Percentiles rank a stretch among this genome's conserved stretches.
Evolutionary conservation across 345 rosid genomes (phyloP).

Genomic region (Populus pruinosa): DNA sequence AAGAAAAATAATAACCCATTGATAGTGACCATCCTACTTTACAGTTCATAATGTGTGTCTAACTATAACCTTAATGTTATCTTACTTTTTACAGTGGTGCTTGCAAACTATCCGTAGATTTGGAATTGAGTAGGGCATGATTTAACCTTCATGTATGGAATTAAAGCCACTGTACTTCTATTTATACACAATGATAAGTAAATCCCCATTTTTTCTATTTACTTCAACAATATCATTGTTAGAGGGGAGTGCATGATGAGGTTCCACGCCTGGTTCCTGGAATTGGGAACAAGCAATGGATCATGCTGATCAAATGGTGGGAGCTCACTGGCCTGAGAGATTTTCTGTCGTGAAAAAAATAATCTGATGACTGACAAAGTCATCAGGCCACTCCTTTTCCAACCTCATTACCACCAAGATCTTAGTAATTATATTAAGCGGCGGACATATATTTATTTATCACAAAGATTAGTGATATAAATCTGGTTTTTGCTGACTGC

Average conservation of each 20-base stretch:
- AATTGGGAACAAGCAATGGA: slow-evolving; percentile 33
- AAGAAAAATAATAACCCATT: too few relatives aligned
- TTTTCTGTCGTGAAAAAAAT: slow-evolving; percentile 3
- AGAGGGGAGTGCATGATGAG: slow-evolving; percentile 17
- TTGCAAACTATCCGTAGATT: too few relatives aligned
- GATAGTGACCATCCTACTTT: too few relatives aligned
- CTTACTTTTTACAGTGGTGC: too few relatives aligned
- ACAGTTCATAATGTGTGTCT: too few relatives aligned
- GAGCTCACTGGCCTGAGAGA: slow-evolving; percentile 8
- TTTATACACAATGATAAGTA: not conserved
- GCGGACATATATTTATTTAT: not conserved
- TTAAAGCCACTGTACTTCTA: not conserved
- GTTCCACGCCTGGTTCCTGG: slow-evolving; percentile 38
- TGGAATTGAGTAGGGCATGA: not conserved
- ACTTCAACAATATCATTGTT: not conserved
- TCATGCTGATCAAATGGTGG: slow-evolving; percentile 16
- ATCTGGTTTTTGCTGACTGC: not conserved
- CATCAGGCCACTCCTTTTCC: not conserved
- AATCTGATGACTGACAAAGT: slow-evolving; percentile 14
- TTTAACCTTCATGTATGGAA: not conserved
- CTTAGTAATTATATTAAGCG: not conserved
- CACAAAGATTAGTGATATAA: not conserved
- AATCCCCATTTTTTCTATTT: not conserved
- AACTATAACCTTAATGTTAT: too few relatives aligned
- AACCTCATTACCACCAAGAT: slow-evolving; percentile 6